phyloP scores from a whole-genome alignment of 176 grass and related monocot species.

The Bonia amplexicaulis region DNA sequence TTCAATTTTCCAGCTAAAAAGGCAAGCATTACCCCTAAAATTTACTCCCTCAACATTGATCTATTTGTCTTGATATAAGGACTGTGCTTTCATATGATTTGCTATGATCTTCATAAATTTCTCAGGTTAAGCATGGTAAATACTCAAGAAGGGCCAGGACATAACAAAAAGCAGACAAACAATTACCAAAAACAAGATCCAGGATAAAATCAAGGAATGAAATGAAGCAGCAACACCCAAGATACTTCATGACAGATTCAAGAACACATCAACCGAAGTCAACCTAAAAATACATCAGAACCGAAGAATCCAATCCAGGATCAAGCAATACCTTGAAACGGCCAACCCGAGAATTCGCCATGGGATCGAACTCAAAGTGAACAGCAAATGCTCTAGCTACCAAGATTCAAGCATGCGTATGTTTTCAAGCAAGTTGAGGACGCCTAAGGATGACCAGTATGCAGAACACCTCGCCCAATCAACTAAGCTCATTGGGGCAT shows the following conservation, averaged over 20 bases:
- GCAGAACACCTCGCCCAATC: constrained; percentile 22
- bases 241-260: not conserved
- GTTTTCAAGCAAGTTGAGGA: constrained; percentile 4
- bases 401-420: constrained; percentile 13
- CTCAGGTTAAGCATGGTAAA: not conserved
- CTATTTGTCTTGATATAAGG: not conserved
- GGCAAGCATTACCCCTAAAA: not conserved
- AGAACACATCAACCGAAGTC: not conserved
- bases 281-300: not conserved
- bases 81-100: not conserved
- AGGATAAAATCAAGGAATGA: not conserved
- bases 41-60: not conserved
- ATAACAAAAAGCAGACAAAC: not conserved
- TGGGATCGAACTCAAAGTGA: constrained; percentile 20
- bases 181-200: not conserved
- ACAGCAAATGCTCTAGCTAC: constrained; percentile 16
- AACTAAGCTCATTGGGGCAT: constrained; percentile 8
- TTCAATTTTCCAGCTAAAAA: not conserved
- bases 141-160: not conserved
- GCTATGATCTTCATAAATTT: not conserved
- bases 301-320: constrained; percentile 10
- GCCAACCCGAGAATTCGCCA: constrained; percentile 38
- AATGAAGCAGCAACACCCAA: not conserved
- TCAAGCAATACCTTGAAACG: constrained; percentile 53
- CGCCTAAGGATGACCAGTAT: constrained; percentile 2